Evolutionary conservation across 306 rosid genomes (phyloP), one percentile per base, ranked within the genome.

Genomic region (Trifolium fragiferum): DNA sequence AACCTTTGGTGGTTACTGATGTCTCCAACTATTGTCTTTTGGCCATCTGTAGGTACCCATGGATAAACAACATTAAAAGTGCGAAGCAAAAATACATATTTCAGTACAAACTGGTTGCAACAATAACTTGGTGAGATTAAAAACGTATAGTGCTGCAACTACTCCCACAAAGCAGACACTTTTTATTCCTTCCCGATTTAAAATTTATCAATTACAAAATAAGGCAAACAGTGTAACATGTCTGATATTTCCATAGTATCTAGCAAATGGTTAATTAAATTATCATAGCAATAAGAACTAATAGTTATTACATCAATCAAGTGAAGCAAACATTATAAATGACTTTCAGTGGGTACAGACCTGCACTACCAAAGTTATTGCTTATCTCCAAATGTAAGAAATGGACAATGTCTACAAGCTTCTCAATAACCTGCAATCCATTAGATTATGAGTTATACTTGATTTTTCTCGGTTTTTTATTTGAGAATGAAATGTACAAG

Each of bases 331-430:
- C 44, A 63, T 38, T 68, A 49, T 54, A 30, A 54, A 41, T 74
- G 61, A 27, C 27, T 50, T 11, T 66, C 20, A 25, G 60, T n/a
- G 40, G 47, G 68, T 58, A 83, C 80, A 58, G 82, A 92, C 97
- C 96, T 67, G 76, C 76, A 76, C 46, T 65, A 58, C 87, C 78
- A 79, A 89, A 88, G 76, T 78, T 80, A 62, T 78, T 80, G 75
- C 76, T 83, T 61, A 89, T 86, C 89, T 87, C 93, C 76, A 82
- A 81, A 82, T 88, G 83, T 73, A 89, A 75, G 70, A 83, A 83
- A 35, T 83, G 89, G 54, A 83, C 93, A 69, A 88, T 80, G 19
- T 88, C 96, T 71, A 88, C 97, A 83, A 92, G 96, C 82, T 84
- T 82, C 82, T 89, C 93, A 81, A 88, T 78, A 75, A 89, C 86